A percentile compares a stretch with the other conserved stretches of the same genome.
These are phyloP conservation scores for Colletotrichum sp. DNA, from an alignment of 2,329 filamentous ascomycete genomes.

Conservation along the genomic window DNA sequence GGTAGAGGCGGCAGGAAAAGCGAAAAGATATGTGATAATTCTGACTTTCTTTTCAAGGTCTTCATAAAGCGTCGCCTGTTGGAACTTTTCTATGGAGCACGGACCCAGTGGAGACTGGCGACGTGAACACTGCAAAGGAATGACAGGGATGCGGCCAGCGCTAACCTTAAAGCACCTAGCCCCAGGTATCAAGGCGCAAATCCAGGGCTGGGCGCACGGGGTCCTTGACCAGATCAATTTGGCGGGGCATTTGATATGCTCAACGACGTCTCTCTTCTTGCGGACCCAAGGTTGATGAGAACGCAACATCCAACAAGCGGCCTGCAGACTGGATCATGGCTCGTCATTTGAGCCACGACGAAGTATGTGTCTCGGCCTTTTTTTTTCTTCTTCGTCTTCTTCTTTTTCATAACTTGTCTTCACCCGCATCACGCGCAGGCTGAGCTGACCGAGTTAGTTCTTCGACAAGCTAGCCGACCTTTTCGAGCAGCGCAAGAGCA, in stretches of 20 bases:
- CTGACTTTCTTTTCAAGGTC: not conserved
- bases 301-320: not conserved
- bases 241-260: not conserved
- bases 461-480: slow-evolving; percentile 72
- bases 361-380: slow-evolving; percentile 49
- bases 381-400: not conserved
- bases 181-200: not conserved
- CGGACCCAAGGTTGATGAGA: not conserved
- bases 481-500: slow-evolving; percentile 69
- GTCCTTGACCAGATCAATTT: not conserved
- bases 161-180: not conserved
- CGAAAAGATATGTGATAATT: not conserved
- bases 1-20: not conserved
- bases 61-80: not conserved
- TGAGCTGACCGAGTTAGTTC: slow-evolving; percentile 63
- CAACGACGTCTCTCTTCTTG: not conserved
- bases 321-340: slow-evolving; percentile 33
- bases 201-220: not conserved
- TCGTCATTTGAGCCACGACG: slow-evolving; percentile 63
- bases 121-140: not conserved
- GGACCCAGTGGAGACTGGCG: not conserved
- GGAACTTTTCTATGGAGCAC: not conserved
- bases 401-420: no score
- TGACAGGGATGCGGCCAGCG: not conserved
- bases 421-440: not conserved